These are phyloP conservation scores for Wallemia ichthyophaga DNA, from an alignment of 1,284 basidiomycete genomes.

Conservation along the genomic window DNA sequence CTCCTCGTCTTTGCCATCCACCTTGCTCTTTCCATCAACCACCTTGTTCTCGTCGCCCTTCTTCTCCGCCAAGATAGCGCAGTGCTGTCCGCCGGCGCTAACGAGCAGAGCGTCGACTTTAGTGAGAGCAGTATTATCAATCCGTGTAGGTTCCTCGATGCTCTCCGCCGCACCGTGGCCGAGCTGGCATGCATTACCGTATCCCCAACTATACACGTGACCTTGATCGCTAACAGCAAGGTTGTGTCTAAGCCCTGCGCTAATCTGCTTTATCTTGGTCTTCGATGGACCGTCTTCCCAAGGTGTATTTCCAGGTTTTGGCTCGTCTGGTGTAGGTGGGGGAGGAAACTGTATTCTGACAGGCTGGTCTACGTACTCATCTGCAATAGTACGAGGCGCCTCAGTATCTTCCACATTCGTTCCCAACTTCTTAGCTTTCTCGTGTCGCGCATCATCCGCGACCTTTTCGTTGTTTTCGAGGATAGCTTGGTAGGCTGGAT, in stretches of 20 bases:
- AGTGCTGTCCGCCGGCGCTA: slow-evolving; percentile 21
- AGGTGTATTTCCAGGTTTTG: slow-evolving; percentile 16
- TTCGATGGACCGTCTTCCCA: slow-evolving; percentile 17
- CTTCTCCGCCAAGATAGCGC: slow-evolving; percentile 15
- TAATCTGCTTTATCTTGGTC: slow-evolving; percentile 42
- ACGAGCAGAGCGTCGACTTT: slow-evolving; percentile 17
- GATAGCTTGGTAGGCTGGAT: slow-evolving; percentile 22
- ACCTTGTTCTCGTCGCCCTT: neutral
- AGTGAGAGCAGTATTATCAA: slow-evolving; percentile 17
- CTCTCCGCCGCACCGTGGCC: slow-evolving; percentile 20
- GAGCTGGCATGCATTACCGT: slow-evolving; percentile 27
- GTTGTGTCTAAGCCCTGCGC: slow-evolving; percentile 49
- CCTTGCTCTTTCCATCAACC: neutral
- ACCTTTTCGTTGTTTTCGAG: slow-evolving; percentile 14
- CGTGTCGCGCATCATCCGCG: slow-evolving; percentile 11
- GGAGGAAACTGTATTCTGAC: slow-evolving; percentile 31
- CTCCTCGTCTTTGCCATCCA: neutral
- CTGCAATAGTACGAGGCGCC: slow-evolving; percentile 7
- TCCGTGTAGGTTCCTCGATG: slow-evolving; percentile 30
- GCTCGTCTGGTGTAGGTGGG: slow-evolving; percentile 17
- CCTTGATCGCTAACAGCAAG: slow-evolving; percentile 48
- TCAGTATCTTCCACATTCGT: slow-evolving; percentile 12
- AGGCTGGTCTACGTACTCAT: slow-evolving; percentile 25
- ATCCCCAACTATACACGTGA: slow-evolving; percentile 58
- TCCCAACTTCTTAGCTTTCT: slow-evolving; percentile 9